Conservation (phyloP, 73 alveolate genomes). For the Paramecium pentaurelia region DNA sequence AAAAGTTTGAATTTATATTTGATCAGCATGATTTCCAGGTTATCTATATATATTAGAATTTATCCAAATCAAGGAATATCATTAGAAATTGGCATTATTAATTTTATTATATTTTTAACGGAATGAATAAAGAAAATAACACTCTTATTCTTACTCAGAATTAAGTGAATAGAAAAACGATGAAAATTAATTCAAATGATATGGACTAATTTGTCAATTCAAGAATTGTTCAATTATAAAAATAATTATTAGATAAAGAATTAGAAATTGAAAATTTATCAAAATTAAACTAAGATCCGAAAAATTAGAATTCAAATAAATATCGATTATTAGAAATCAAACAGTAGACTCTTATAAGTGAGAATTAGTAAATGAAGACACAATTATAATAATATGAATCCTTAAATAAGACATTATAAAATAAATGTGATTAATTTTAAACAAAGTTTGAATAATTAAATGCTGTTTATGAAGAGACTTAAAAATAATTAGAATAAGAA, state of each 20-base stretch:
- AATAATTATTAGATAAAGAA: conserved; percentile 33
- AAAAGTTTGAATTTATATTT: neutral
- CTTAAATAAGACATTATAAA: neutral
- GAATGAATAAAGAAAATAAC: conserved; percentile 42
- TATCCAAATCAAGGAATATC: neutral
- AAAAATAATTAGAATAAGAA: neutral
- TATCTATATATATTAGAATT: neutral
- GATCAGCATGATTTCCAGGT: neutral
- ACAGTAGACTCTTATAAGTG: neutral
- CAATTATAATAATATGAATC: neutral
- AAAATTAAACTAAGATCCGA: neutral
- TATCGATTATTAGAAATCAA: conserved; percentile 3
- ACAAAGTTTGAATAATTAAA: neutral
- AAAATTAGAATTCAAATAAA: neutral
- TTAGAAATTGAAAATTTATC: conserved; percentile 16
- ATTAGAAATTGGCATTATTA: neutral
- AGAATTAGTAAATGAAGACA: neutral
- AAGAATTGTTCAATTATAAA: neutral
- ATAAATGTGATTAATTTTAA: neutral
- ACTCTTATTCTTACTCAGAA: neutral
- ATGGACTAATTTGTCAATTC: conserved; percentile 5
- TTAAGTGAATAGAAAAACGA: neutral
- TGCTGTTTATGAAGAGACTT: neutral
- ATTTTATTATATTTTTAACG: neutral
- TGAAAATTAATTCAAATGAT: neutral